Conservation (phyloP, 1,139 yeast genomes). For the Taphrina communis region DNA sequence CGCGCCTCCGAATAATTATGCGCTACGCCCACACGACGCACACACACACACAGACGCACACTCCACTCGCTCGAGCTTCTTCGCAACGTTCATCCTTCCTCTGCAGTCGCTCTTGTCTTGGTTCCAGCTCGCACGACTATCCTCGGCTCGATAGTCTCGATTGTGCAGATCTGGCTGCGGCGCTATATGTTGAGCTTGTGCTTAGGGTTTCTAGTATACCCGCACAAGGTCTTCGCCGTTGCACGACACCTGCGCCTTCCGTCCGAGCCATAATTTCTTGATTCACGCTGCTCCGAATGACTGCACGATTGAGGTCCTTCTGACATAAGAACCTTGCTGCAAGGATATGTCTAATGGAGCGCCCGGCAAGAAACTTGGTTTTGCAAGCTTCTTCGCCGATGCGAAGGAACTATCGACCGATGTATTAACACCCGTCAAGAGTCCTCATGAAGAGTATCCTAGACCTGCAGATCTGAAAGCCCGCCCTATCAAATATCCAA, state of each 20-base stretch:
- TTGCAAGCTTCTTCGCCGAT: conserved; percentile 22
- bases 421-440: neutral
- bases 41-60: neutral
- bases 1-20: conserved; percentile 4
- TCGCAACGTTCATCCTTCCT: neutral
- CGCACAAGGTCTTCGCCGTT: neutral
- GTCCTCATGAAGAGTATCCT: neutral
- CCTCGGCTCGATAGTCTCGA: too few species aligned
- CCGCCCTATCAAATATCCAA: neutral
- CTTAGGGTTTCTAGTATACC: neutral
- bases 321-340: neutral
- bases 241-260: neutral
- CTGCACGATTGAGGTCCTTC: neutral
- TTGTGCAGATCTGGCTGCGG: neutral
- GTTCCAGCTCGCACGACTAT: neutral
- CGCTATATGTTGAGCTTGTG: conserved; percentile 4
- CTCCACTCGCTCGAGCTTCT: neutral
- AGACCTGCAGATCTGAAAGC: neutral
- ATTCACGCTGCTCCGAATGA: neutral
- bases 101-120: neutral
- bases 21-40: conserved; percentile 6
- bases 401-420: conserved; percentile 11
- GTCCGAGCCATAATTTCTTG: neutral
- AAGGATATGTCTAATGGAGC: conserved; percentile 25
- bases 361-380: conserved; percentile 27